Conservation (phyloP, 495 filamentous ascomycete species). For the Neurospora sp. region DNA sequence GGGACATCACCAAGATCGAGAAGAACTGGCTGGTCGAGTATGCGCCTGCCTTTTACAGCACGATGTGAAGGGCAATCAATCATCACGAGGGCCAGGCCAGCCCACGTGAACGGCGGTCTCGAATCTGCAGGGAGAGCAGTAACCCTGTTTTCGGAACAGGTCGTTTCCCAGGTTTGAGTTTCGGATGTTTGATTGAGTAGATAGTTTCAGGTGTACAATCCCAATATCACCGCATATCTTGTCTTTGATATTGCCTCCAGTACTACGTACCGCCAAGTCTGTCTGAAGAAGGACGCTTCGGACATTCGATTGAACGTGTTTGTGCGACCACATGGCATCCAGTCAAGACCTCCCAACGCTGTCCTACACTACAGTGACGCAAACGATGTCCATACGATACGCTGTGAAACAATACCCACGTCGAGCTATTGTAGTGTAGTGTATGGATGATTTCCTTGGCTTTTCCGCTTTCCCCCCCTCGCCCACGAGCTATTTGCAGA, state of each 20-base stretch:
- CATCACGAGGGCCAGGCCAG: neutral
- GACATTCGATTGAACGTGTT: neutral
- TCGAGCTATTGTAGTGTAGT: neutral
- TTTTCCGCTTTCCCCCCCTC: neutral
- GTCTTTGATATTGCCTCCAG: neutral
- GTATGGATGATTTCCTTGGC: neutral
- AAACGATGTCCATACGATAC: neutral
- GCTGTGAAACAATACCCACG: neutral
- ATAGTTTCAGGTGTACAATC: neutral
- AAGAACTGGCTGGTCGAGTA: constrained; percentile 86
- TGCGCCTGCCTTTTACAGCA: constrained; percentile 72
- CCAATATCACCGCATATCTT: neutral
- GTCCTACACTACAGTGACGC: neutral
- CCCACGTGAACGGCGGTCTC: neutral
- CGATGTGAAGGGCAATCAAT: constrained; percentile 17
- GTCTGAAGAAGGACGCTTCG: neutral
- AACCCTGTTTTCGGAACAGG: neutral
- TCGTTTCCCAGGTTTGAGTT: neutral
- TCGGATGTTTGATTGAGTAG: neutral
- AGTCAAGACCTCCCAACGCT: neutral
- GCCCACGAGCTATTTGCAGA: neutral
- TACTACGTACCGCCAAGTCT: neutral
- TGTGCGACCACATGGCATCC: neutral
- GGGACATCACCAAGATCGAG: constrained; percentile 86
- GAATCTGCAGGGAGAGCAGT: neutral